Evolutionary conservation across 345 rosid genomes (phyloP).

Genomic region (Citrus maxima): DNA sequence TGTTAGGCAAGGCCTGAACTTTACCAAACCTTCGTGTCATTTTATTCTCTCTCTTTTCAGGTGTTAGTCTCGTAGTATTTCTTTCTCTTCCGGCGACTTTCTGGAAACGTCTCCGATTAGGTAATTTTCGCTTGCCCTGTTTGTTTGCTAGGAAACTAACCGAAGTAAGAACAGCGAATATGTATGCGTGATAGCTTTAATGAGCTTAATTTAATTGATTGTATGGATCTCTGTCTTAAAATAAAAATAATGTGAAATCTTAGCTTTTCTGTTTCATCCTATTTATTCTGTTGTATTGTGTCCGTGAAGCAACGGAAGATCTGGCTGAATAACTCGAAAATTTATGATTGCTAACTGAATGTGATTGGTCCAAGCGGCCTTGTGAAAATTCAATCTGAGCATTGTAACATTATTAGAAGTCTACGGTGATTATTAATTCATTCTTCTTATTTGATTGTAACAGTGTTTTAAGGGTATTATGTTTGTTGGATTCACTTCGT

Average conservation of each 20-base stretch:
- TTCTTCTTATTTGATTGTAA: slow-evolving; percentile 7
- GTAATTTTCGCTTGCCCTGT: slow-evolving; percentile 11
- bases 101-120: slow-evolving; percentile 21
- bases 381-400: not conserved
- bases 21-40: slow-evolving; percentile 2
- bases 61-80: not conserved
- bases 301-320: not conserved
- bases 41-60: not conserved
- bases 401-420: not conserved
- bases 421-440: not conserved
- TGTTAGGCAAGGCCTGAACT: not conserved
- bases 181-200: not conserved
- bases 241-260: not conserved
- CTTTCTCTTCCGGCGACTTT: not conserved
- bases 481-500: slow-evolving; percentile 31
- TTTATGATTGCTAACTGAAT: not conserved
- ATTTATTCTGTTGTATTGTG: not conserved
- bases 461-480: slow-evolving; percentile 38
- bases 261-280: not conserved
- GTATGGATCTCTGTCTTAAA: not conserved
- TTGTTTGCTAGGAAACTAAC: not conserved
- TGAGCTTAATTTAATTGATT: not conserved
- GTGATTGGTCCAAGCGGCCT: not conserved
- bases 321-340: not conserved
- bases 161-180: not conserved